Conservation (phyloP, 192 early-diverging fungal genomes). For the Podila clonocystis region DNA sequence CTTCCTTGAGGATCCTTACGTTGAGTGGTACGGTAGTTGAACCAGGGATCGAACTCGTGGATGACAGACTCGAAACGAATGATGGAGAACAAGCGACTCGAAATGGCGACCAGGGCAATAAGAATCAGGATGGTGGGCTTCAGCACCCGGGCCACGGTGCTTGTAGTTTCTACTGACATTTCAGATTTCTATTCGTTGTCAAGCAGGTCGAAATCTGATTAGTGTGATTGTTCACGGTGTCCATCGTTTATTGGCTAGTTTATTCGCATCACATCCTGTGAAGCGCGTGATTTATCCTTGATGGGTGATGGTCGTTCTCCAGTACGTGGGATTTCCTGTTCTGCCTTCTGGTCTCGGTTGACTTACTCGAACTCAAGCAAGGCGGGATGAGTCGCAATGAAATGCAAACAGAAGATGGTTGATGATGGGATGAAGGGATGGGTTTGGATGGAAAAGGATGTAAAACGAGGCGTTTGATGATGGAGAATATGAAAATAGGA, state of each 20-base stretch:
- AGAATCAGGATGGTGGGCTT: slow-evolving; percentile 90
- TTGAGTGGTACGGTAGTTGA: slow-evolving; percentile 97
- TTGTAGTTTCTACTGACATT: slow-evolving; percentile 46
- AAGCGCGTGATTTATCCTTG: too few species aligned
- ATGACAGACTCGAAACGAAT: slow-evolving; percentile 98
- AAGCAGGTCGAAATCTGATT: too few species aligned
- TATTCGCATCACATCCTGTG: background rate
- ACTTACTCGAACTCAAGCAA: too few species aligned
- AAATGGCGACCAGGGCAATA: slow-evolving; percentile 87
- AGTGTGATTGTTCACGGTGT: background rate
- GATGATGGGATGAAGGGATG: too few species aligned
- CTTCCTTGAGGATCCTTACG: slow-evolving; percentile 15
- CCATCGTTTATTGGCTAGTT: background rate
- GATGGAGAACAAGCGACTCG: slow-evolving; percentile 96
- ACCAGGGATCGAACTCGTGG: slow-evolving; percentile 99
- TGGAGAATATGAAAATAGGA: too few species aligned
- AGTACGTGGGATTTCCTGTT: too few species aligned
- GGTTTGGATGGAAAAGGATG: too few species aligned
- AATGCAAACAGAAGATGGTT: too few species aligned
- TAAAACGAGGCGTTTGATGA: too few species aligned
- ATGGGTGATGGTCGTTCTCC: too few species aligned
- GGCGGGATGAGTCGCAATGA: too few species aligned
- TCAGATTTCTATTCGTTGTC: background rate
- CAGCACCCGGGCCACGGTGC: slow-evolving; percentile 62
- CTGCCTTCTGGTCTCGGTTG: too few species aligned